phyloP scores from a whole-genome alignment of 1,284 basidiomycete genomes.

The Mycosarcoma maydis region DNA sequence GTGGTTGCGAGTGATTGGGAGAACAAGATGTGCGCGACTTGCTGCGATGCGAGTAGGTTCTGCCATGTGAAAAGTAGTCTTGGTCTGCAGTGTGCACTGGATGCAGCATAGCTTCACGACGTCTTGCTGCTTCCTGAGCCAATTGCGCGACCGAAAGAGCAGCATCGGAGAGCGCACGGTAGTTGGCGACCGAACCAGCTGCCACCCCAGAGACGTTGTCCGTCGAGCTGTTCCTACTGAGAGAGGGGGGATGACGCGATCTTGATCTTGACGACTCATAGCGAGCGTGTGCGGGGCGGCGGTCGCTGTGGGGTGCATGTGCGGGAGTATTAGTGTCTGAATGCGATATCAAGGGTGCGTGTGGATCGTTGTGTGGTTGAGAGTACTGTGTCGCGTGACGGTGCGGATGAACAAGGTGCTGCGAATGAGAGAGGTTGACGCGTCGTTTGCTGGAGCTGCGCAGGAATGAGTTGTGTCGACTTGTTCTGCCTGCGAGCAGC shows the following conservation, averaged over 20 bases:
- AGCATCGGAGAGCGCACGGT: constrained; percentile 46
- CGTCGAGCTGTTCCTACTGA: constrained; percentile 13
- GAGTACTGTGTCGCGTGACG: constrained; percentile 1
- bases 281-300: too few species aligned
- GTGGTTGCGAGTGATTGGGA: constrained; percentile 20
- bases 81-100: constrained; percentile 10
- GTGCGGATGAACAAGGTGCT: constrained; percentile 8
- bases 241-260: constrained; percentile 19
- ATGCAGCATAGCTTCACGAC: constrained; percentile 31
- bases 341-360: background rate
- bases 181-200: constrained; percentile 22
- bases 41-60: constrained; percentile 11
- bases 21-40: constrained; percentile 23
- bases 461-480: constrained; percentile 16
- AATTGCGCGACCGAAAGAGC: constrained; percentile 50
- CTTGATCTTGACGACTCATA: constrained; percentile 14
- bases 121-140: constrained; percentile 43
- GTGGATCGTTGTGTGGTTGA: constrained; percentile 1
- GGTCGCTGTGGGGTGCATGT: background rate
- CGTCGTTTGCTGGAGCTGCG: constrained; percentile 22
- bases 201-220: constrained; percentile 8
- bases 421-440: constrained; percentile 15
- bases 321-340: constrained; percentile 1
- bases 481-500: constrained; percentile 19
- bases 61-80: constrained; percentile 31